A percentile compares a stretch with the other conserved stretches of the same genome.
Conservation (phyloP, 169 alveolate genomes). For the Plasmodium reichenowi region DNA sequence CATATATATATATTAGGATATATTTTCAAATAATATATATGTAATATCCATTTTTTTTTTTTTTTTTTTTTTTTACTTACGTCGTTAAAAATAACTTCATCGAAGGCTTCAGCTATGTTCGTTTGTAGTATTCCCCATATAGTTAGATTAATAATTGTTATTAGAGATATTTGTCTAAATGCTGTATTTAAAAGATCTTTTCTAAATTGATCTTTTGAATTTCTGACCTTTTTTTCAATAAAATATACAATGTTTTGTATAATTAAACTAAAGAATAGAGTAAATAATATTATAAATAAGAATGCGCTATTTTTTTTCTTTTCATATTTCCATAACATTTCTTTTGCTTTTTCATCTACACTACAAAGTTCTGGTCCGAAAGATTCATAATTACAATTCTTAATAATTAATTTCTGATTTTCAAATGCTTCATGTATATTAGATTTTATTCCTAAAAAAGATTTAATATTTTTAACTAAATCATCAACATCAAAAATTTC, state of each 20-base stretch:
- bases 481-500: constrained; percentile 66
- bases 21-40: too few species aligned
- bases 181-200: constrained; percentile 86
- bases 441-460: constrained; percentile 64
- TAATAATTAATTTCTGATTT: constrained; percentile 59
- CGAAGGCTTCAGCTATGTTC: constrained; percentile 85
- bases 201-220: constrained; percentile 85
- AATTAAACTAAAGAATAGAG: constrained; percentile 78
- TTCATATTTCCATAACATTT: constrained; percentile 78
- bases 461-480: constrained; percentile 58
- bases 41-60: too few species aligned
- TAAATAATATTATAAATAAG: constrained; percentile 78
- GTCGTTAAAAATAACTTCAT: constrained; percentile 81
- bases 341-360: constrained; percentile 78
- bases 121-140: constrained; percentile 89
- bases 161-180: constrained; percentile 86
- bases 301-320: constrained; percentile 75
- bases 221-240: constrained; percentile 80
- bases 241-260: constrained; percentile 74
- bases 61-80: constrained; percentile 43
- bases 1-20: neutral
- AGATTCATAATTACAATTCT: constrained; percentile 81
- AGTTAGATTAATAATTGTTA: constrained; percentile 85
- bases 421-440: constrained; percentile 75
- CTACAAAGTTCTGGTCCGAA: constrained; percentile 85